Evolutionary conservation across 495 filamentous ascomycete species (phyloP).

Genomic region (Patellaria atrata): DNA sequence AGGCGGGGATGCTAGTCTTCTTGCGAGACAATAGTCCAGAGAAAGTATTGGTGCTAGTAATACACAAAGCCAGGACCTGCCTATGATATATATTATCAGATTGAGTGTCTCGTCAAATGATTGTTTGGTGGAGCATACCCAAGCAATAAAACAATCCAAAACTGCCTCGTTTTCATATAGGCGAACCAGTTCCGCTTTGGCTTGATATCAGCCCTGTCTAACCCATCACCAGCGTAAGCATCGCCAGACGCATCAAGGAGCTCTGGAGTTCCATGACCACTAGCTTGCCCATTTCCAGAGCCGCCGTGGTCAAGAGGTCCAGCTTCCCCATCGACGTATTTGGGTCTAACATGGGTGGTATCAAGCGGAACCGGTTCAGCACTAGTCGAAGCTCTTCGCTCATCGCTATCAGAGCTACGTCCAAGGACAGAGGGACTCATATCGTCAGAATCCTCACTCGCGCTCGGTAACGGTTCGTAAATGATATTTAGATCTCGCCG

Average conservation of each 20-base stretch:
- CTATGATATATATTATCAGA: constrained; percentile 26
- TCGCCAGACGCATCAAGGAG: constrained; percentile 5
- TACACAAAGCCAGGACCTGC: constrained; percentile 74
- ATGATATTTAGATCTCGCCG: neutral
- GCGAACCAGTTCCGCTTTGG: constrained; percentile 50
- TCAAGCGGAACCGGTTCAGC: too few species aligned
- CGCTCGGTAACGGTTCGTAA: too few species aligned
- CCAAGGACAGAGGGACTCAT: too few species aligned
- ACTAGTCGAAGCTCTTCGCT: too few species aligned
- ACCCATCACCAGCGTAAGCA: constrained; percentile 17
- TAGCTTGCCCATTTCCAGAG: constrained; percentile 15
- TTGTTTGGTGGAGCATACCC: constrained; percentile 37
- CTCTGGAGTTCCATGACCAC: constrained; percentile 20
- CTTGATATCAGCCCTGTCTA: constrained; percentile 26
- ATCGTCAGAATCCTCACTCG: too few species aligned
- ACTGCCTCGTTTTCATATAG: constrained; percentile 71
- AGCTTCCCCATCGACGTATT: constrained; percentile 9
- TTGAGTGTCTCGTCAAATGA: constrained; percentile 1
- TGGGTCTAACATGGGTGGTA: constrained; percentile 21
- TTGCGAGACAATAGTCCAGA: constrained; percentile 52
- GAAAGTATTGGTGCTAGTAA: constrained; percentile 82
- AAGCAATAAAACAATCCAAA: constrained; percentile 66
- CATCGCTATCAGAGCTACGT: too few species aligned
- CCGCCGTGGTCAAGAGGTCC: constrained; percentile 4
- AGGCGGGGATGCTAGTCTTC: constrained; percentile 80